A percentile compares a stretch with the other conserved stretches of the same genome.
Evolutionary conservation across 352 stramenopile genomes (phyloP).

Genomic region (Phytophthora europaea): DNA sequence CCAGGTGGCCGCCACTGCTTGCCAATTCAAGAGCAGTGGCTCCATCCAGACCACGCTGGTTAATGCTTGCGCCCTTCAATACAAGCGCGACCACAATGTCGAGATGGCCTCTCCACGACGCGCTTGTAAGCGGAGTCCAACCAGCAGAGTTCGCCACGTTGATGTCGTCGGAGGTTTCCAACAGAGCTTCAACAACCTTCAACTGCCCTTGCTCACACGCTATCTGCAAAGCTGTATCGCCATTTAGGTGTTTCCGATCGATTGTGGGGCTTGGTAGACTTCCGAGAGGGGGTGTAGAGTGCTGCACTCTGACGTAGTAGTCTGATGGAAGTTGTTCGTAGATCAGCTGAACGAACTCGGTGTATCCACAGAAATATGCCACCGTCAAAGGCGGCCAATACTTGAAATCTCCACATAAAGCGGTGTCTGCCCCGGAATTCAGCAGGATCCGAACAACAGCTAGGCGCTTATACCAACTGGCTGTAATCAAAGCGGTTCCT

Average conservation of each 20-base stretch:
- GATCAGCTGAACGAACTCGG: conserved; percentile 19
- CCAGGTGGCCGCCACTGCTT: neutral
- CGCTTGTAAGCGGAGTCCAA: conserved; percentile 1
- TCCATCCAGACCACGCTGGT: neutral
- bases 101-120: conserved; percentile 4
- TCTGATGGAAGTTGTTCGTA: conserved; percentile 8
- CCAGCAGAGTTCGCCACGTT: neutral
- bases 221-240: conserved; percentile 10
- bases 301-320: neutral
- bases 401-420: conserved; percentile 13
- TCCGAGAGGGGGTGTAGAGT: neutral
- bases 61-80: neutral
- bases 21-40: neutral
- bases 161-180: neutral
- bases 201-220: conserved; percentile 9
- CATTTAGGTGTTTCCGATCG: conserved; percentile 9
- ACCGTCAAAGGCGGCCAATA: conserved; percentile 6
- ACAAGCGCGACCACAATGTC: neutral
- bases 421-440: conserved; percentile 7
- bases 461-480: conserved; percentile 2
- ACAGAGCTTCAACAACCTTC: neutral
- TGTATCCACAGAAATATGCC: conserved; percentile 5
- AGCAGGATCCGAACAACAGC: conserved; percentile 15
- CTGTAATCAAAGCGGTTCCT: conserved; percentile 13
- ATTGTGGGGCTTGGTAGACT: neutral